Conservation (phyloP, 1,139 yeast genomes). For the Suhomyces kunorum region DNA sequence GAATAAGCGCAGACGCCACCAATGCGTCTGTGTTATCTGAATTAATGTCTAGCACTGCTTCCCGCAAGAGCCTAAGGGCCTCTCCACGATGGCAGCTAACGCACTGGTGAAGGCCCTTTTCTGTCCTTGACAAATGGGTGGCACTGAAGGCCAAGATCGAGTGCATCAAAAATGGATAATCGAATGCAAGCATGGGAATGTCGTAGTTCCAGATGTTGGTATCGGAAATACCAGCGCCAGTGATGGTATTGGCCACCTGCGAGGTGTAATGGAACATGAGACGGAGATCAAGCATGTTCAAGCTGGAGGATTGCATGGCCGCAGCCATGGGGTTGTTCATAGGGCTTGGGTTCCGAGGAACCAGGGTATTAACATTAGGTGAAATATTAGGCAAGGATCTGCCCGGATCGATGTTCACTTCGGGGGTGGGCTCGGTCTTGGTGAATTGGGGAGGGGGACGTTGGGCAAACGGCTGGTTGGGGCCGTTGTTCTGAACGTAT, state of each 20-base stretch:
- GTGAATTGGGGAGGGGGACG: slow-evolving; percentile 2
- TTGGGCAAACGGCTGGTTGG: slow-evolving; percentile 8
- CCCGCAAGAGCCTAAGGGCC: slow-evolving; percentile 75
- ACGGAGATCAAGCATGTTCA: slow-evolving; percentile 76
- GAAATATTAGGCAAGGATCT: slow-evolving; percentile 27
- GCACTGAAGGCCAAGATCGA: slow-evolving; percentile 88
- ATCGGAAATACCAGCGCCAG: slow-evolving; percentile 88
- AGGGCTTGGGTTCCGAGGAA: slow-evolving; percentile 14
- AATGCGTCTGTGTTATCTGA: slow-evolving; percentile 87
- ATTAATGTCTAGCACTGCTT: slow-evolving; percentile 81
- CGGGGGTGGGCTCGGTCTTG: background rate
- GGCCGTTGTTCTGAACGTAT: background rate
- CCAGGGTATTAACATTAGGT: slow-evolving; percentile 27
- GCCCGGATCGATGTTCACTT: background rate
- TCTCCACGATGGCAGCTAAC: slow-evolving; percentile 88
- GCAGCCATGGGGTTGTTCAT: slow-evolving; percentile 20
- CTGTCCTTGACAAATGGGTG: slow-evolving; percentile 79
- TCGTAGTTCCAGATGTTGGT: slow-evolving; percentile 85
- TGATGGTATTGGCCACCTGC: slow-evolving; percentile 80
- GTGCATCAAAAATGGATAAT: slow-evolving; percentile 90
- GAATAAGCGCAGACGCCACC: slow-evolving; percentile 85
- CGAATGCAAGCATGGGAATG: slow-evolving; percentile 85
- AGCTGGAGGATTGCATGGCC: slow-evolving; percentile 21
- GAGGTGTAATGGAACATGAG: slow-evolving; percentile 87
- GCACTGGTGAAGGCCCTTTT: slow-evolving; percentile 75